Evolutionary conservation across 257 asterid genomes (phyloP), one percentile per base, ranked within the genome.

Genomic region (Jacaranda mimosifolia): DNA sequence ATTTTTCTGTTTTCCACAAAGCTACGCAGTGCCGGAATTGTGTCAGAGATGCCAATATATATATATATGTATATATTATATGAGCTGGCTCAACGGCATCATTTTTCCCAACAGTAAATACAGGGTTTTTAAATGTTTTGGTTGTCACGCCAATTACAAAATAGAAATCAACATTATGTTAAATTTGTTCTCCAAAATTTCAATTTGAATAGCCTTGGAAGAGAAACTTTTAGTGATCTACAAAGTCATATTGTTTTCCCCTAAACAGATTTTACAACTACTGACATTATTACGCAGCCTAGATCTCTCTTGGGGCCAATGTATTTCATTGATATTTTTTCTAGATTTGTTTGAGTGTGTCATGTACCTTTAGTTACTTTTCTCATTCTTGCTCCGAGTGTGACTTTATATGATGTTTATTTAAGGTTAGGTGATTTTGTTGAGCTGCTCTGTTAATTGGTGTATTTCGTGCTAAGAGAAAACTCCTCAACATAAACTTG

Each of bases 321-420:
- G 32, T 74, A 56, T 40, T 7, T 59, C 46, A 15, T 42, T 13
- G 32, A 15, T 45, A 8, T 9, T 58, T 56, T 36, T 69, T 70
- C 75, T 68, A 68, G 52, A 58, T 32, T 77, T 40, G 9, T 36
- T 68, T 68, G 75, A 36, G 63, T 17, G 56, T 17, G 15, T 67
- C 12, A n/a, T 32, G 32, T n/a, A 57, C 36, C 69, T 32, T 18
- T 35, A 14, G 18, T 38, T 11, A 15, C 32, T 19, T 38, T 49
- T 69, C 38, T 60, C n/a, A 8, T 53, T 4, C 32, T 4, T 40
- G 73, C n/a, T 46, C 38, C 0, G 35, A 40, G 69, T 38, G 42
- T 64, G 68, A 70, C 57, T 49, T 63, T 18, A 51, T 59, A 60
- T 43, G 75, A 32, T 53, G 68, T 48, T 64, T 53, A 53, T 71